phyloP scores from a whole-genome alignment of 441 rosid genomes.

The Erysimum cheiri region DNA sequence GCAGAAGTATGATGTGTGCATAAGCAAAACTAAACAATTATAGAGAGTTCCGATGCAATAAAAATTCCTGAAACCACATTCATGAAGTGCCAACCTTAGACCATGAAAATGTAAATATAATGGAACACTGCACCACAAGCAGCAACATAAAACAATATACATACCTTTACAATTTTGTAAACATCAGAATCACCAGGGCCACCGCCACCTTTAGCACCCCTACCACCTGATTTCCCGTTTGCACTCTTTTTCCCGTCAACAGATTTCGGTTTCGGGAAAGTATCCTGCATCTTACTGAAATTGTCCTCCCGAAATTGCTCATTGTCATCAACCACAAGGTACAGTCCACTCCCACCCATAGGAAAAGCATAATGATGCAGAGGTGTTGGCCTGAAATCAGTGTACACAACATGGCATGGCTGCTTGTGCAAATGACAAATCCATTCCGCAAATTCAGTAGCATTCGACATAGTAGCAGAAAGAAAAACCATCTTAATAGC shows the following conservation, averaged over 20 bases:
- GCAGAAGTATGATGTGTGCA: not conserved
- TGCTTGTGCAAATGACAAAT: conserved; percentile 90
- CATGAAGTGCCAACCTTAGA: not conserved
- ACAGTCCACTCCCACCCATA: conserved; percentile 84
- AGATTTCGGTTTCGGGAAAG: conserved; percentile 74
- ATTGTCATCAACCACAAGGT: conserved; percentile 93
- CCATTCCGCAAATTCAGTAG: conserved; percentile 97
- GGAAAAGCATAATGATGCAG: conserved; percentile 98
- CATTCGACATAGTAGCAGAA: conserved; percentile 97
- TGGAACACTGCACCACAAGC: conserved; percentile 3
- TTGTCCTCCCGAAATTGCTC: conserved; percentile 94
- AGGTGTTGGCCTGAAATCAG: conserved; percentile 96
- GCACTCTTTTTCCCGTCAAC: conserved; percentile 61
- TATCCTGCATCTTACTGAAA: conserved; percentile 84
- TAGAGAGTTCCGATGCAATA: conserved; percentile 5
- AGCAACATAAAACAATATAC: conserved; percentile 11
- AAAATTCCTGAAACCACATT: conserved; percentile 7
- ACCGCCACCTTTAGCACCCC: conserved; percentile 73
- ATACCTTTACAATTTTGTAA: conserved; percentile 94
- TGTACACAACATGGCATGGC: conserved; percentile 96
- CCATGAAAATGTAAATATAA: not conserved
- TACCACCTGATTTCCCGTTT: conserved; percentile 82
- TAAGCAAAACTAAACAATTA: not conserved
- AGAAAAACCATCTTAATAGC: conserved; percentile 98
- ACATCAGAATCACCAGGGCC: conserved; percentile 87